Conservation (phyloP, 371 early-diverging fungal species). For the Syncephalastrum monosporum region DNA sequence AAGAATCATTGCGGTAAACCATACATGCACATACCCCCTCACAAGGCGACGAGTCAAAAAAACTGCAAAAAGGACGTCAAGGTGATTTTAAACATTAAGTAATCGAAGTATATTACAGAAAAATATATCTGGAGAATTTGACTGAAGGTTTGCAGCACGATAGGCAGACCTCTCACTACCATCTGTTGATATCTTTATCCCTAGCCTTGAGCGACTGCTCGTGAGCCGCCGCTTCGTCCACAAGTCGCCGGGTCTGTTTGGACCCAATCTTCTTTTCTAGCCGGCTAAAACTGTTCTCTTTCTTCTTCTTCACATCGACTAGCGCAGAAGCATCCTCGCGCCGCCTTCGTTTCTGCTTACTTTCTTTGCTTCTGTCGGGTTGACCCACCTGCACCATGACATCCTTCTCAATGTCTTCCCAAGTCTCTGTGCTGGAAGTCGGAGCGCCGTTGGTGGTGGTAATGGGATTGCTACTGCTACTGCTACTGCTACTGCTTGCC, state of each 20-base stretch:
- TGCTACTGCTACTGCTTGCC: neutral
- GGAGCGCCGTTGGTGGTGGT: conserved; percentile 3
- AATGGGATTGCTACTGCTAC: neutral
- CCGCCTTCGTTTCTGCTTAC: conserved; percentile 21
- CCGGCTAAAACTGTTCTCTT: conserved; percentile 41
- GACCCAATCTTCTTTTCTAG: conserved; percentile 39
- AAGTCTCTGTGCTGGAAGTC: conserved; percentile 27
- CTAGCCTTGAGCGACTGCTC: conserved; percentile 32
- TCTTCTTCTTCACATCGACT: conserved; percentile 53
- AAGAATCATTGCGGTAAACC: too few species aligned
- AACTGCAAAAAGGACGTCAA: too few species aligned
- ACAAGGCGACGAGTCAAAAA: too few species aligned
- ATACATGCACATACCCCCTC: too few species aligned
- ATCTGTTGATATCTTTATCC: conserved; percentile 13
- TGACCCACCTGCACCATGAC: conserved; percentile 49
- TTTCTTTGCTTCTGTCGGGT: conserved; percentile 22
- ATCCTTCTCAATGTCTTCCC: conserved; percentile 61
- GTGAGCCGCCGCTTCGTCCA: conserved; percentile 37
- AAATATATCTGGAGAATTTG: too few species aligned
- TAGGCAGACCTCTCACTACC: conserved; percentile 6
- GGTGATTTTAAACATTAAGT: too few species aligned
- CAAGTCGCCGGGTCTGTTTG: conserved; percentile 19
- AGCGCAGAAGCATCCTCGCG: conserved; percentile 32
- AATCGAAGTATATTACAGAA: too few species aligned
- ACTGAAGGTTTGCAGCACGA: too few species aligned